Evolutionary conservation across 2,329 filamentous ascomycete species (phyloP).

Genomic region (Ophiocordyceps polyrhachis-furcata): DNA sequence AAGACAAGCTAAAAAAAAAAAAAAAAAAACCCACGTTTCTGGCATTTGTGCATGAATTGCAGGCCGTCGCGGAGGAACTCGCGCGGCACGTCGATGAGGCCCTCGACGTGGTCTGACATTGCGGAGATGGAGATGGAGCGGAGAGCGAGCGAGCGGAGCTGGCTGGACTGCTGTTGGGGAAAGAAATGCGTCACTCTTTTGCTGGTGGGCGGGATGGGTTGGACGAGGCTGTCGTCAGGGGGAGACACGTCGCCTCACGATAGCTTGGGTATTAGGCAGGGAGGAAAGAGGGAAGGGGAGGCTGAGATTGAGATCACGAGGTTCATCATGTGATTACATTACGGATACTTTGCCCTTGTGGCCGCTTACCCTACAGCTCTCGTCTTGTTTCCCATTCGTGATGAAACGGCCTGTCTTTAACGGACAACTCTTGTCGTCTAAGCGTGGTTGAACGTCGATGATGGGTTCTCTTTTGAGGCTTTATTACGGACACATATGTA

Average conservation of each 20-base stretch:
- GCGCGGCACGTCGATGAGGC: conserved; percentile 48
- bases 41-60: conserved; percentile 43
- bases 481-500: too few relatives aligned
- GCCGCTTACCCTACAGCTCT: not conserved
- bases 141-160: not conserved
- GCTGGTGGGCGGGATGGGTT: not conserved
- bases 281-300: not conserved
- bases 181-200: too few relatives aligned
- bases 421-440: too few relatives aligned
- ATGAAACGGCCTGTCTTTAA: too few relatives aligned
- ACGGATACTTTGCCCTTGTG: too few relatives aligned
- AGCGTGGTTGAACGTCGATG: too few relatives aligned
- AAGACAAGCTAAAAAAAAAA: too few relatives aligned
- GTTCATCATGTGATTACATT: not conserved
- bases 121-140: conserved; percentile 6
- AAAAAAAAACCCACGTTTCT: conserved; percentile 30
- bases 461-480: too few relatives aligned
- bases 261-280: not conserved
- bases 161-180: too few relatives aligned
- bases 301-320: not conserved
- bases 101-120: conserved; percentile 51
- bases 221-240: not conserved
- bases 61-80: conserved; percentile 45
- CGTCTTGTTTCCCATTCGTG: too few relatives aligned
- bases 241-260: not conserved